These are phyloP conservation scores for Chalciporus piperatoides DNA, from an alignment of 1,284 basidiomycete genomes.

Conservation along the genomic window DNA sequence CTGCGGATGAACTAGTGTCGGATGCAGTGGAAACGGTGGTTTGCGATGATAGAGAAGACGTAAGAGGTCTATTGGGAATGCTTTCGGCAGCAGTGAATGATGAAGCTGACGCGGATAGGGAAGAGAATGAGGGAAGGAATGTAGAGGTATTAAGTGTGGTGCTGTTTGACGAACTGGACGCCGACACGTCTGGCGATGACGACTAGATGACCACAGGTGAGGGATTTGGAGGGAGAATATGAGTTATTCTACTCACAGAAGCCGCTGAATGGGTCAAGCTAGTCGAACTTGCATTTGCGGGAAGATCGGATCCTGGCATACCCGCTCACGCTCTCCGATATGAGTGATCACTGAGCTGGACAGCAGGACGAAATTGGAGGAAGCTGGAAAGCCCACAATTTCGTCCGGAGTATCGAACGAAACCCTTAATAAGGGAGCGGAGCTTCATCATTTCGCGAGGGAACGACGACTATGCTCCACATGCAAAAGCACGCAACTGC, in stretches of 20 bases:
- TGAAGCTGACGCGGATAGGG: not conserved
- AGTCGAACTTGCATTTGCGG: not conserved
- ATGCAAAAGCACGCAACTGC: slow-evolving; percentile 1
- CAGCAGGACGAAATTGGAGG: not conserved
- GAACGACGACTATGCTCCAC: slow-evolving; percentile 13
- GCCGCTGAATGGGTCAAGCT: not conserved
- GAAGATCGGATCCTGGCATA: slow-evolving; percentile 1
- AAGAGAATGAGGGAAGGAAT: not conserved
- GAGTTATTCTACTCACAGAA: not conserved
- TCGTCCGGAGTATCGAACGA: not conserved
- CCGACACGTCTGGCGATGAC: not conserved
- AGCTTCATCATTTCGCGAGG: slow-evolving; percentile 6
- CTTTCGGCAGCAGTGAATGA: not conserved
- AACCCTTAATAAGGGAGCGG: slow-evolving; percentile 11
- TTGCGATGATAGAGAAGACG: not conserved
- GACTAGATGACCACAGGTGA: not conserved
- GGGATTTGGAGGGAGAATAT: not conserved
- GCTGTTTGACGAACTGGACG: not conserved
- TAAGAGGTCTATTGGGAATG: not conserved
- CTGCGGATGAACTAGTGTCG: not conserved
- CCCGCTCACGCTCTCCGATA: not conserved
- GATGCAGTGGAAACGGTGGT: not conserved
- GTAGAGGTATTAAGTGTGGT: not conserved
- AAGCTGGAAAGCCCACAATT: slow-evolving; percentile 2
- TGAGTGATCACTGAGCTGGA: not conserved